A percentile compares a stretch with the other conserved stretches of the same genome.
phyloP scores from a whole-genome alignment of 2,329 filamentous ascomycete species.

The Endoconidiophora polonica region DNA sequence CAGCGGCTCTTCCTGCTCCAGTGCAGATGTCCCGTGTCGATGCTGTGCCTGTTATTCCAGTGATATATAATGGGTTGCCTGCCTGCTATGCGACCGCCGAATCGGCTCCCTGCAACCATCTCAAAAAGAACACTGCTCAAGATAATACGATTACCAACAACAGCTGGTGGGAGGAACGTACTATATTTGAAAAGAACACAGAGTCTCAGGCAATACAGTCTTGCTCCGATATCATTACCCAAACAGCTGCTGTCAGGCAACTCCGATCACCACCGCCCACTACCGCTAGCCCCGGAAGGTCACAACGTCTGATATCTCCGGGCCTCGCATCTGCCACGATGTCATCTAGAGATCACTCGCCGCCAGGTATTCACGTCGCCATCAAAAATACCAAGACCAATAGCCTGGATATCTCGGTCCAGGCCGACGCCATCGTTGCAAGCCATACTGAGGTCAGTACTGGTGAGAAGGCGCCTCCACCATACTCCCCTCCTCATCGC shows the following conservation, averaged over 20 bases:
- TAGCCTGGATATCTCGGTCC: background rate
- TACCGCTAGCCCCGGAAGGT: background rate
- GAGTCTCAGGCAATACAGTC: background rate
- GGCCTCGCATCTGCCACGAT: slow-evolving; percentile 13
- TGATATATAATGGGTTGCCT: background rate
- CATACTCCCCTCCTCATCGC: slow-evolving; percentile 35
- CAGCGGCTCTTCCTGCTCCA: slow-evolving; percentile 1
- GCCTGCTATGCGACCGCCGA: too few relatives aligned
- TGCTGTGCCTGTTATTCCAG: slow-evolving; percentile 6
- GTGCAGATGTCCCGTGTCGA: background rate
- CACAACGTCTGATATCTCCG: slow-evolving; percentile 6
- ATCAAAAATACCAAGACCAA: background rate
- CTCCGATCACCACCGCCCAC: background rate
- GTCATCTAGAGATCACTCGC: slow-evolving; percentile 9
- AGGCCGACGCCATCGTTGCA: background rate
- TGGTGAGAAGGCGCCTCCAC: slow-evolving; percentile 27
- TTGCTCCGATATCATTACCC: background rate
- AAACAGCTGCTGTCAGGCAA: background rate
- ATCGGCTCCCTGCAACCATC: too few relatives aligned
- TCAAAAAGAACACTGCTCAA: too few relatives aligned
- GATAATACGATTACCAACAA: background rate
- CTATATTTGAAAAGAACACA: slow-evolving; percentile 4
- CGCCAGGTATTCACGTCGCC: background rate
- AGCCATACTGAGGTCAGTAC: background rate
- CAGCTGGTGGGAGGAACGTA: slow-evolving; percentile 8